Base-by-base conservation (phyloP, 768 basidiomycete species). In the Amanita subjunquillea region DNA sequence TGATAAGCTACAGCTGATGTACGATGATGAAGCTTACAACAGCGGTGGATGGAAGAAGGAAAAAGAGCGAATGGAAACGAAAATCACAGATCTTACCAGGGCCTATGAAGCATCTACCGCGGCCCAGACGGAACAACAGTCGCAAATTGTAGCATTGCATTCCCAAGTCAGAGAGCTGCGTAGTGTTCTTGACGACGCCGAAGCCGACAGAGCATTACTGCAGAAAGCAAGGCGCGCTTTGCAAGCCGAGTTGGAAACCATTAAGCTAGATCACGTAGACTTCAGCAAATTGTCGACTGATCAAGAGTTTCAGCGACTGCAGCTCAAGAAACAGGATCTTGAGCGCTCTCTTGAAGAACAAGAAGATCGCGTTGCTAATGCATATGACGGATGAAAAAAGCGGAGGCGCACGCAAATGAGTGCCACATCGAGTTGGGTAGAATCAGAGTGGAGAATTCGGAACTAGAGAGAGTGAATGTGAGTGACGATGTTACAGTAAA, bases 131-230 rank as follows among this genome's bases (percentile, higher is more conserved):
- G 90, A 91, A 58, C 91, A 91, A 58, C 89, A 91, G 62, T 72
- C 83, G 0, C 91, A 91, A 56, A 91, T 92, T 43, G 85, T 88
- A 27, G 77, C 84, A 2, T 74, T 91, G 13, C 87, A 91, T 60
- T 87, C 87, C 1, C 89, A 92, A 74, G 87, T 90, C 50, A 82
- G 87, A 39, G 87, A 92, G 60, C 73, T 93, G 27, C 82, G 89
- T 6, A 69, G 77, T 23, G 86, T 91, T 13, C 69, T 93, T 56
- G 87, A 91, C 60, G 91, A 92, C 54, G 87, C 87, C 3, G 91
- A 92, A 62, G 81, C 87, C 2, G 90, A 91, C 57, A 76, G 89
- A 2, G 72, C 80, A 6, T 73, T 89, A 53, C 71, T 91, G 45
- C 87, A 88, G 65, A 89, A 88, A 63, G 89, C 90, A 17, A 80